Evolutionary conservation across 176 grass and related monocot species (phyloP).

Genomic region (Cocos nucifera): DNA sequence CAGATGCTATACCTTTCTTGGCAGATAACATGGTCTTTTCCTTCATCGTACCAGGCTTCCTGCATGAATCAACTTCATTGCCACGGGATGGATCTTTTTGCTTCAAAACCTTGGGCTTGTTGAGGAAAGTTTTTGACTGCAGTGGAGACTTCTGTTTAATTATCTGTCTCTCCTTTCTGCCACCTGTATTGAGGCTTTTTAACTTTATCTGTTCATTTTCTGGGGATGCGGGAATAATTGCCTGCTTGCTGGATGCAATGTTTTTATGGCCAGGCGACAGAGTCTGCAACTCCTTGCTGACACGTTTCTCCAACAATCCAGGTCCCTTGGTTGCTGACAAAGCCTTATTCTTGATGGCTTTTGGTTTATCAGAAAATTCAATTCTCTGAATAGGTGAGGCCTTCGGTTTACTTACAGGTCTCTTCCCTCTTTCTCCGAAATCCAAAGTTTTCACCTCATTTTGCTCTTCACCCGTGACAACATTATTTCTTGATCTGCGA

Average conservation of each 20-base stretch:
- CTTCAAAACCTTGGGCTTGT: constrained; percentile 21
- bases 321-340: constrained; percentile 23
- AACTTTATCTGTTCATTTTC: neutral
- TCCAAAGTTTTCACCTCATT: neutral
- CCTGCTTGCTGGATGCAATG: constrained; percentile 23
- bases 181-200: constrained; percentile 20
- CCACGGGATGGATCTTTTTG: constrained; percentile 9
- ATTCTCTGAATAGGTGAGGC: constrained; percentile 25
- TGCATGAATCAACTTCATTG: neutral
- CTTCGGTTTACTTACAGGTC: constrained; percentile 31
- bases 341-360: constrained; percentile 20
- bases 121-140: constrained; percentile 21
- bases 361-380: constrained; percentile 32
- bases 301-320: constrained; percentile 29
- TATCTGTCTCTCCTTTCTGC: constrained; percentile 25
- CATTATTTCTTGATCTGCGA: neutral
- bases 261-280: constrained; percentile 28
- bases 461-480: neutral
- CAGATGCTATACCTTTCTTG: constrained; percentile 22
- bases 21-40: neutral
- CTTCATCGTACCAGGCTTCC: neutral
- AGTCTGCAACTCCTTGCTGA: constrained; percentile 6
- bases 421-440: constrained; percentile 42
- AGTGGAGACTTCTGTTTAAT: constrained; percentile 24
- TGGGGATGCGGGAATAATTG: constrained; percentile 20